phyloP scores from a whole-genome alignment of 257 asterid genomes.

The Ajuga chamaepitys region DNA sequence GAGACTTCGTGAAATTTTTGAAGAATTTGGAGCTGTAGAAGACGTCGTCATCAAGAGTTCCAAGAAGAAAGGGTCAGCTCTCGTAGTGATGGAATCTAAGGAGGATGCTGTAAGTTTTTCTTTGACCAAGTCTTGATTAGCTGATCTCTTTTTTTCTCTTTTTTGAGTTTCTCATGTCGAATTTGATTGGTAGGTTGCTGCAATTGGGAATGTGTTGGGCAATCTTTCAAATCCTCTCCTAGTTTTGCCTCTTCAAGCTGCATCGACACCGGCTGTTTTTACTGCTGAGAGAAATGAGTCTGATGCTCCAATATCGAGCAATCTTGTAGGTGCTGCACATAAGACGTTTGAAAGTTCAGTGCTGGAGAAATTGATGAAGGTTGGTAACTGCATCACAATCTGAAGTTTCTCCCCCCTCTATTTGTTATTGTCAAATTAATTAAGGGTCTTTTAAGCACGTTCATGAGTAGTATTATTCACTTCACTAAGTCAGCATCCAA shows the following conservation, averaged over 20 bases:
- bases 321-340: slow-evolving; percentile 63
- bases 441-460: neutral
- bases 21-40: slow-evolving; percentile 67
- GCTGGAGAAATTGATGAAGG: slow-evolving; percentile 72
- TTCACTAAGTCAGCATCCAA: neutral
- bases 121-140: neutral
- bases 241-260: slow-evolving; percentile 59
- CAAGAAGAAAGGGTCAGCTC: slow-evolving; percentile 82
- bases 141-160: neutral
- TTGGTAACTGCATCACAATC: slow-evolving; percentile 14
- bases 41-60: slow-evolving; percentile 72
- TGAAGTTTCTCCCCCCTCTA: neutral
- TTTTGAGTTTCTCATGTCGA: slow-evolving; percentile 6
- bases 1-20: slow-evolving; percentile 55
- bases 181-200: slow-evolving; percentile 38
- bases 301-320: slow-evolving; percentile 36
- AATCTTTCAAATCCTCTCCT: slow-evolving; percentile 77
- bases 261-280: slow-evolving; percentile 31
- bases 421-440: neutral
- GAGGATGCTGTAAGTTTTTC: slow-evolving; percentile 59
- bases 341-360: slow-evolving; percentile 70
- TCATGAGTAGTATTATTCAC: neutral
- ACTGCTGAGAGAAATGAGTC: slow-evolving; percentile 30
- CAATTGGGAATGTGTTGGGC: slow-evolving; percentile 56
- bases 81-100: slow-evolving; percentile 75